Percentiles rank a stretch among this genome's conserved stretches.
Evolutionary conservation across 164 flowering plant genomes (phyloP).

Genomic region (Nymphaea thermarum): DNA sequence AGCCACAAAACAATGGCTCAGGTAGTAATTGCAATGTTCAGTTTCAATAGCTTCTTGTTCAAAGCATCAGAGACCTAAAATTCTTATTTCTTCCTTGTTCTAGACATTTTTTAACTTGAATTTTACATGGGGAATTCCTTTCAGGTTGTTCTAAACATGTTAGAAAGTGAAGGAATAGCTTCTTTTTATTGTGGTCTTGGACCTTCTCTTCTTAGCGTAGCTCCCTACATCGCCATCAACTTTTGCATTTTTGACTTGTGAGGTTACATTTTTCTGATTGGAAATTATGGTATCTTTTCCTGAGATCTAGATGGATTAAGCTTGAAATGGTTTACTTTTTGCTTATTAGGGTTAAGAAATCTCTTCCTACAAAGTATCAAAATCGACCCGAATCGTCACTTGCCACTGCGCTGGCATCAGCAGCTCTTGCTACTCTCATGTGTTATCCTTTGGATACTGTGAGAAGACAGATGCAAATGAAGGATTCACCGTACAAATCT

Average conservation of each 20-base stretch:
- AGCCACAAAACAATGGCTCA: constrained; percentile 72
- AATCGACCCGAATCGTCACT: constrained; percentile 72
- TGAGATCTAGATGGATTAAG: too few species aligned
- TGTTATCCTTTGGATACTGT: constrained; percentile 97
- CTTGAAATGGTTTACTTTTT: too few species aligned
- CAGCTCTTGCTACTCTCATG: constrained; percentile 73
- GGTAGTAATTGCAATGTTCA: constrained; percentile 27
- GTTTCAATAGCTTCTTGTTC: too few species aligned
- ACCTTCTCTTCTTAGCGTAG: constrained; percentile 93
- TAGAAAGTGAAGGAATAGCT: constrained; percentile 79
- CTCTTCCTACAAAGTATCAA: constrained; percentile 76
- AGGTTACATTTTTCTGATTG: constrained; percentile 17
- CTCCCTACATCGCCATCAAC: constrained; percentile 97
- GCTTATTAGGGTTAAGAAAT: constrained; percentile 61
- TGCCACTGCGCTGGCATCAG: constrained; percentile 68
- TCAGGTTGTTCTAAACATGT: constrained; percentile 85
- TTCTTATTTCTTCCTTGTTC: not conserved
- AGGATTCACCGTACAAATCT: constrained; percentile 74
- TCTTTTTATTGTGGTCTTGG: constrained; percentile 93
- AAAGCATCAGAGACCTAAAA: too few species aligned
- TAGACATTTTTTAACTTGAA: not conserved
- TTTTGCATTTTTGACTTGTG: constrained; percentile 93
- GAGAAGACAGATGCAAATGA: constrained; percentile 99
- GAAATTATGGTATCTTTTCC: not conserved
- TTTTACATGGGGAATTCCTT: constrained; percentile 3